Percentiles rank a stretch among this genome's conserved stretches.
Conservation (phyloP, 148 eudicot species). For the Tetragonia tetragonoides region DNA sequence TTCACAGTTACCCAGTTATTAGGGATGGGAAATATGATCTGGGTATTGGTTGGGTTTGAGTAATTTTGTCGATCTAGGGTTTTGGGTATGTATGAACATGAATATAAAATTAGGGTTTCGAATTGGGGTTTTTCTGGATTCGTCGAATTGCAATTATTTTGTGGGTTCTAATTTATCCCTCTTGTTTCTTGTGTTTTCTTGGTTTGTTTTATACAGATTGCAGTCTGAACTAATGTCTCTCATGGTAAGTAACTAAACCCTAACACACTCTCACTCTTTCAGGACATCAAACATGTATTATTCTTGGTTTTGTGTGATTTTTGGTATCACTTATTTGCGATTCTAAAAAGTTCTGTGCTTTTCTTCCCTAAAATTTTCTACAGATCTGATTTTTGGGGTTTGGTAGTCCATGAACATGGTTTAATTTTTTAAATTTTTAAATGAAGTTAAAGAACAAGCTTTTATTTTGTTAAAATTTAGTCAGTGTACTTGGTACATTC, state of each 20-base stretch:
- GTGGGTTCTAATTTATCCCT: conserved; percentile 6
- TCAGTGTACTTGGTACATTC: no score
- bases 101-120: conserved; percentile 23
- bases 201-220: conserved; percentile 49
- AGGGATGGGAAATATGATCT: neutral
- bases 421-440: no score
- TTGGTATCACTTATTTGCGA: no score
- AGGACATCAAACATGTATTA: no score
- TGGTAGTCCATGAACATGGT: no score
- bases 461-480: no score
- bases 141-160: neutral
- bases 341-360: no score
- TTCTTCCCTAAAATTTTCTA: no score
- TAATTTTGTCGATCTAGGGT: conserved; percentile 9
- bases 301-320: no score
- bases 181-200: conserved; percentile 2
- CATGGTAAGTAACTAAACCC: conserved; percentile 48
- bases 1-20: conserved; percentile 5
- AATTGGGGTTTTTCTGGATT: conserved; percentile 12
- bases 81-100: neutral
- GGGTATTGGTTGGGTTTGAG: conserved; percentile 16
- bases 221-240: conserved; percentile 95
- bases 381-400: no score
- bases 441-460: no score
- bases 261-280: no score